Evolutionary conservation across 306 rosid genomes (phyloP).

Genomic region (Carpinus viminea): DNA sequence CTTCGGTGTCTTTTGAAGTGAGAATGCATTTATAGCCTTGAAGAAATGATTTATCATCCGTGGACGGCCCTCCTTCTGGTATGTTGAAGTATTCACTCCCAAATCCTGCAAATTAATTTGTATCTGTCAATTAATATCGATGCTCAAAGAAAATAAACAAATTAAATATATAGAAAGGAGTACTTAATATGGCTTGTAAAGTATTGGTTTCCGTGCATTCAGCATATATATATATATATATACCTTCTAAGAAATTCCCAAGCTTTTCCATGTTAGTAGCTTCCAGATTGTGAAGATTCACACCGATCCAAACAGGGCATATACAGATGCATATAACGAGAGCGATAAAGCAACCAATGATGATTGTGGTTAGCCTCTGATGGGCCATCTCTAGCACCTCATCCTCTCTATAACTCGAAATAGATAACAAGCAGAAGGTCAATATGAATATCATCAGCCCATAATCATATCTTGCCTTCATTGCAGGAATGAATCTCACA

Average conservation of each 20-base stretch:
- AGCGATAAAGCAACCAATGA: conserved; percentile 33
- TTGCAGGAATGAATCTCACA: conserved; percentile 27
- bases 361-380: conserved; percentile 39
- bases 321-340: conserved; percentile 36
- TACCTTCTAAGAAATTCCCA: conserved; percentile 47
- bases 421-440: conserved; percentile 30
- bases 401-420: conserved; percentile 24
- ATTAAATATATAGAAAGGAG: background rate
- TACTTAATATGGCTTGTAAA: background rate
- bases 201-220: no score
- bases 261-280: conserved; percentile 42
- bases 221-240: no score
- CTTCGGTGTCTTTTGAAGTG: conserved; percentile 49
- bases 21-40: conserved; percentile 54
- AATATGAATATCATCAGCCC: conserved; percentile 39
- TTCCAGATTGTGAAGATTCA: conserved; percentile 47
- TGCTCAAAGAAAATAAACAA: no score
- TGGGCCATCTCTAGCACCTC: conserved; percentile 37
- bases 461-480: conserved; percentile 41
- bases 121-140: no score
- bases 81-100: conserved; percentile 35
- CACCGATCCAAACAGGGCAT: conserved; percentile 54
- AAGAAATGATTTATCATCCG: conserved; percentile 18
- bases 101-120: conserved; percentile 39
- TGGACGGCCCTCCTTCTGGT: conserved; percentile 29